These are phyloP conservation scores for Pyricularia grisea DNA, from an alignment of 2,329 filamentous ascomycete species.

Conservation along the genomic window DNA sequence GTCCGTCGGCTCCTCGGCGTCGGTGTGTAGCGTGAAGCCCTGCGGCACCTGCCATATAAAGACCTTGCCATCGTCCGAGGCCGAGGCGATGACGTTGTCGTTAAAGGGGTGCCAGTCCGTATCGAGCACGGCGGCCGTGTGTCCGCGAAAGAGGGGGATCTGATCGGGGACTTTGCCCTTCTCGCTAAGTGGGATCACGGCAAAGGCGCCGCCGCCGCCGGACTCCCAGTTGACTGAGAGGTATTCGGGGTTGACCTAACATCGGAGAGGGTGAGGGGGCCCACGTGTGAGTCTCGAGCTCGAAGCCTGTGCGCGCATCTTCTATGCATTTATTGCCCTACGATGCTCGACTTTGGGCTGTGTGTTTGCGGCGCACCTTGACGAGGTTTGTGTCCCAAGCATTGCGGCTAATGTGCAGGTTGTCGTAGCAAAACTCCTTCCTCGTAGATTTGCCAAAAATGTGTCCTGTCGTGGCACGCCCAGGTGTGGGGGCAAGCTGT, in stretches of 20 bases:
- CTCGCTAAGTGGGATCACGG: slow-evolving; percentile 86
- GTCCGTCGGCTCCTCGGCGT: slow-evolving; percentile 75
- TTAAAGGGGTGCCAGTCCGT: slow-evolving; percentile 99
- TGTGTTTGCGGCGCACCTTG: slow-evolving; percentile 56
- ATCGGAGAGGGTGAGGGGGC: slow-evolving; percentile 9
- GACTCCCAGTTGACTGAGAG: slow-evolving; percentile 98
- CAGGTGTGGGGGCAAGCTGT: slow-evolving; percentile 11
- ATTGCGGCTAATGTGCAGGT: slow-evolving; percentile 93
- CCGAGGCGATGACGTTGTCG: slow-evolving; percentile 84
- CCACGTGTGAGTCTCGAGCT: neutral
- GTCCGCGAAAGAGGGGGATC: slow-evolving; percentile 89
- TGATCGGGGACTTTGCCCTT: slow-evolving; percentile 84
- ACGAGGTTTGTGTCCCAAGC: slow-evolving; percentile 98
- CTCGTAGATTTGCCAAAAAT: slow-evolving; percentile 93
- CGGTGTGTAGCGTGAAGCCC: slow-evolving; percentile 73
- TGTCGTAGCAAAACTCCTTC: slow-evolving; percentile 98
- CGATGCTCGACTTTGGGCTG: too few relatives aligned
- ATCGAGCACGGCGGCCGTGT: slow-evolving; percentile 91
- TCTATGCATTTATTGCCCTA: neutral
- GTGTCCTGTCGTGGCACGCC: slow-evolving; percentile 57
- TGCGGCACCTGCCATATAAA: slow-evolving; percentile 94
- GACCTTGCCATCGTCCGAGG: slow-evolving; percentile 93
- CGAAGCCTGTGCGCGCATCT: neutral
- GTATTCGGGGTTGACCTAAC: slow-evolving; percentile 86
- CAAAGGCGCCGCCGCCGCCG: slow-evolving; percentile 90